Evolutionary conservation across 2,329 filamentous ascomycete genomes (phyloP).

Genomic region (Aureobasidium sp.): DNA sequence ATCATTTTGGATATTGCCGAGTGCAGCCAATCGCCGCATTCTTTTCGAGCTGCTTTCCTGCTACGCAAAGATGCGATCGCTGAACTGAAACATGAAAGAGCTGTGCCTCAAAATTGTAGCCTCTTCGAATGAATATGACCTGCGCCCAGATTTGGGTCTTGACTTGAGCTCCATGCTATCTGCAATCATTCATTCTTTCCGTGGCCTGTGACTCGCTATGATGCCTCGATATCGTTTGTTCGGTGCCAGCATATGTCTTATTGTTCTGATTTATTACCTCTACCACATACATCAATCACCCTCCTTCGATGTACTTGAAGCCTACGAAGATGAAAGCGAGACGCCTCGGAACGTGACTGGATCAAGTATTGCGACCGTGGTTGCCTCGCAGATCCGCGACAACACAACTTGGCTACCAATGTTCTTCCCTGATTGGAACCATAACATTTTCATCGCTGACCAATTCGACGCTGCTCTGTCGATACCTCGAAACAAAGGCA

Average conservation of each 20-base stretch:
- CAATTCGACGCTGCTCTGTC: constrained; percentile 29
- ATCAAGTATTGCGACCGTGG: constrained; percentile 17
- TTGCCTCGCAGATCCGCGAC: constrained; percentile 30
- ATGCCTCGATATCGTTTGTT: neutral
- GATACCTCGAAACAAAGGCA: constrained; percentile 39
- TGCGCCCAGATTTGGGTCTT: neutral
- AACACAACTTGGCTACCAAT: constrained; percentile 33
- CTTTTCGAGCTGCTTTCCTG: neutral
- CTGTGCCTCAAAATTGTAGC: neutral
- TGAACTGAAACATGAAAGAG: too few species aligned
- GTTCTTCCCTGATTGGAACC: constrained; percentile 31
- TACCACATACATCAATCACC: neutral
- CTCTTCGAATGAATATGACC: neutral
- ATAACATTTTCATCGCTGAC: constrained; percentile 37
- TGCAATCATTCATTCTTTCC: neutral
- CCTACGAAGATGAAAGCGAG: too few species aligned
- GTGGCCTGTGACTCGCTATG: neutral
- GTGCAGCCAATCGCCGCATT: neutral
- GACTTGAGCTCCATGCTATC: neutral
- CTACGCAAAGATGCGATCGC: neutral
- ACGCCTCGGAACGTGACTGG: neutral
- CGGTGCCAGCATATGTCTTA: neutral
- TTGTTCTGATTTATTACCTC: neutral
- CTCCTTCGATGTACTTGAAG: neutral
- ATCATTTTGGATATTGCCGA: neutral